Base-by-base conservation (phyloP, 345 rosid species). In the Eutrema japonicum region DNA sequence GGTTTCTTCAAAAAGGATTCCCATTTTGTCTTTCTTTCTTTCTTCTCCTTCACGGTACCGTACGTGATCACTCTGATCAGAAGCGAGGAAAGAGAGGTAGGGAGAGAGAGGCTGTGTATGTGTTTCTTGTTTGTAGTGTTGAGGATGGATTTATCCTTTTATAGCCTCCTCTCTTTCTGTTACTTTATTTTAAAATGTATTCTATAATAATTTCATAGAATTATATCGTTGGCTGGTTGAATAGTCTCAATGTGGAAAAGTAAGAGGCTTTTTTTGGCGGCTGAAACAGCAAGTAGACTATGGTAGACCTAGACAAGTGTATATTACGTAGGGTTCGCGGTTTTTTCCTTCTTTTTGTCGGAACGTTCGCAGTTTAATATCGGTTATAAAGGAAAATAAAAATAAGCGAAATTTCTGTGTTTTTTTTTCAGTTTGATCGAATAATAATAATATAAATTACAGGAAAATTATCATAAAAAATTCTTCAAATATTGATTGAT, bases 1-100 rank as follows among this genome's bases (percentile, higher is more conserved):
- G 43, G 64, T 61, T 64, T 77, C 52, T 64, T 63, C 75, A 22
- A 55, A 29, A 70, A 16, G 51, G n/a, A 29, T 36, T 53, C 59
- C 59, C 75, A 70, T 68, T 46, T 56, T 46, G 4, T 60, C 2
- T 37, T 9, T 48, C 1, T 42, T 68, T 45, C 2, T 43, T 64
- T 33, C 41, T 45, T 63, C 27, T 46, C 12, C 52, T 45, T 40
- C 18, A 18, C 7, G 49, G 48, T 4, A 43, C 66, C 45, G 0
- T 57, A 13, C 6, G 41, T 64, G 29, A 32, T 32, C 10, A 32
- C 40, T n/a, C 9, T 64, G 43, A 16, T 64, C 43, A 33, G 43
- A 33, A 64, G 43, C 10, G 42, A 63, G 7, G 7, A 64, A 16
- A 47, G 4, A 46, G 1, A 47, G 42, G 35, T 10, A 8, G 29